Percentiles rank a stretch among this genome's conserved stretches.
Conservation (phyloP, 2,329 filamentous ascomycete species). For the Fusarium abutilonis region DNA sequence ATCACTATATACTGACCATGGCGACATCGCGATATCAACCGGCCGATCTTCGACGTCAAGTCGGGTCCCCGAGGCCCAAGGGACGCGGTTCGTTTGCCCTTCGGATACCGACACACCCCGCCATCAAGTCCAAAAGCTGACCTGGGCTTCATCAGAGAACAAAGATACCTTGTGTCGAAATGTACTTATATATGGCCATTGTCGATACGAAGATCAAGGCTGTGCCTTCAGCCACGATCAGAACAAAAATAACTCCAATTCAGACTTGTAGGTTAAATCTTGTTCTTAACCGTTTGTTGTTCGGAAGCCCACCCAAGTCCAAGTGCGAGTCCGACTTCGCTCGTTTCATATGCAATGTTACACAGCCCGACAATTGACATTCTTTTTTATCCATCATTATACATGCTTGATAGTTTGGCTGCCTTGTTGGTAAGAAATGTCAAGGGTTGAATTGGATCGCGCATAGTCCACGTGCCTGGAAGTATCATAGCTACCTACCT, state of each 20-base stretch:
- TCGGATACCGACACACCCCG: conserved; percentile 10
- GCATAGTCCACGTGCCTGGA: conserved; percentile 4
- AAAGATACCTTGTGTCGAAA: conserved; percentile 94
- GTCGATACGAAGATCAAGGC: conserved; percentile 89
- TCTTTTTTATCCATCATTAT: conserved; percentile 2
- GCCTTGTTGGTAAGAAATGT: neutral
- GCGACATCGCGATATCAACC: conserved; percentile 58
- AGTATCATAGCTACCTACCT: conserved; percentile 12
- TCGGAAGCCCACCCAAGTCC: conserved; percentile 1
- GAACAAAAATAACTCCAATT: conserved; percentile 61
- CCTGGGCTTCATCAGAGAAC: conserved; percentile 64
- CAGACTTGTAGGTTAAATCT: conserved; percentile 60
- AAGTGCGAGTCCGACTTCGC: conserved; percentile 16
- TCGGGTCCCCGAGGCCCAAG: conserved; percentile 67
- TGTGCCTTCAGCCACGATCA: conserved; percentile 91
- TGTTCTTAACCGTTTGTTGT: conserved; percentile 11
- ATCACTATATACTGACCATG: conserved; percentile 52
- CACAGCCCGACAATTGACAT: conserved; percentile 15
- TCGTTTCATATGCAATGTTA: conserved; percentile 16
- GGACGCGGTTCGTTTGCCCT: conserved; percentile 59
- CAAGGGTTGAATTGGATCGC: neutral
- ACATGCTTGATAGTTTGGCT: conserved; percentile 4
- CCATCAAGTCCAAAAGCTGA: conserved; percentile 23
- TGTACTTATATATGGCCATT: conserved; percentile 92
- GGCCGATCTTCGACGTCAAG: conserved; percentile 61